Conservation (phyloP, 78 protist species). For the Creolimax fragrantissima region DNA sequence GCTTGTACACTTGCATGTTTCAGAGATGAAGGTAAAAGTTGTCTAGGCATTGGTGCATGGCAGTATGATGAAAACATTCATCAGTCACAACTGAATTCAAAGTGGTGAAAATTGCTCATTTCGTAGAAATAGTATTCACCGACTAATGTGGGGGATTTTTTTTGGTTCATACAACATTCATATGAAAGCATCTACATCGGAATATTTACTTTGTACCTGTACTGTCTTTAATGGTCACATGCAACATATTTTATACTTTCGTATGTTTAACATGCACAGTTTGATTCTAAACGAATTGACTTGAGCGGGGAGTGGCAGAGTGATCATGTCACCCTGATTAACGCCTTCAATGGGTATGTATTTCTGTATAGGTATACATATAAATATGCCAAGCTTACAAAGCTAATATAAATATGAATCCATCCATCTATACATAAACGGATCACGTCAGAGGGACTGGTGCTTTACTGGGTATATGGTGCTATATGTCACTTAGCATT, state of each 20-base stretch:
- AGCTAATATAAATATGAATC: too few species aligned
- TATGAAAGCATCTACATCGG: background rate
- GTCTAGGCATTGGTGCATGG: background rate
- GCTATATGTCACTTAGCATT: too few species aligned
- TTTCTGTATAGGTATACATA: too few species aligned
- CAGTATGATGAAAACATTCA: background rate
- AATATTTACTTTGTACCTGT: background rate
- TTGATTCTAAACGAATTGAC: too few species aligned
- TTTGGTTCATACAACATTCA: background rate
- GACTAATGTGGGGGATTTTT: background rate
- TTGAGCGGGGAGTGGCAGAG: background rate
- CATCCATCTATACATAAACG: too few species aligned
- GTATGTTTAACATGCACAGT: too few species aligned
- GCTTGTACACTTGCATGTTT: background rate
- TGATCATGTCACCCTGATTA: background rate
- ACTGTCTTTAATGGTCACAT: background rate
- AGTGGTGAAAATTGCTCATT: background rate
- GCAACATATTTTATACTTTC: too few species aligned
- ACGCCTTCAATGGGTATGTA: background rate
- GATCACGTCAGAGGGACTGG: too few species aligned
- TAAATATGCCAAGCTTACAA: too few species aligned
- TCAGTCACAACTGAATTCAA: background rate
- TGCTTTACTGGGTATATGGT: too few species aligned
- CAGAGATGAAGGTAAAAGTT: background rate
- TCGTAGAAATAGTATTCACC: background rate